Base-by-base conservation (phyloP, 2,329 filamentous ascomycete species). In the Diaporthe ampelina region DNA sequence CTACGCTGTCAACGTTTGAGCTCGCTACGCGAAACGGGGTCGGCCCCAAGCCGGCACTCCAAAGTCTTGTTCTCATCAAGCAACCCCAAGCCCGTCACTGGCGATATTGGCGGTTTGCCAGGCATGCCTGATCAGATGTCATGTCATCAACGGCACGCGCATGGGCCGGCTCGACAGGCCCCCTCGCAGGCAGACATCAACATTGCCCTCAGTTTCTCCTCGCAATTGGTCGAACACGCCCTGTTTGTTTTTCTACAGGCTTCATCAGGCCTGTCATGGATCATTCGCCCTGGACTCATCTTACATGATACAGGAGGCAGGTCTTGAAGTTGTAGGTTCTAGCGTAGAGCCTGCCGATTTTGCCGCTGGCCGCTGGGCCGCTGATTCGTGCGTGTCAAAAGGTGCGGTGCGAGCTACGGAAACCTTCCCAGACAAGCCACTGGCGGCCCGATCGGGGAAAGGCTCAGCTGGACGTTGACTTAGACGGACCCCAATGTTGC, bases 341-440 rank as follows among this genome's bases (percentile, higher is more conserved):
- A 24, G 32, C 29, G 63, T 24, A 54, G 8, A 67, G 48, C 45
- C 32, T 40, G 45, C 48, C 48, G 45, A 26, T 29, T 37, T 40
- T 68, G 45, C 63, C 63, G 63, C 63, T 40, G 63, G 63, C 32
- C 63, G 21, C 32, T 54, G 19, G 63, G 63, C 63, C 48, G 63
- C 45, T 54, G 70, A 63, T 35, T 54, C 45, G 48, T 50, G 45
- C 45, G 45, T 72, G 45, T 43, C 32, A 68, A 54, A 54, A 68
- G 48, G 48, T 37, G 29, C 63, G 32, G 63, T 68, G 52, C 63
- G 32, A 63, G 45, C 48, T 35, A 45, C 45, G 19, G 37, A 50
- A 7, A 19, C n/a, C 13, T 58, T 65, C 72, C 71, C 68, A 65
- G 68, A 74, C 72, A 72, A 68, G 68, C 68, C 54, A 72, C 29